These are phyloP conservation scores for Verticillium zaregamsianum DNA, from an alignment of 2,329 filamentous ascomycete genomes.

Conservation along the genomic window DNA sequence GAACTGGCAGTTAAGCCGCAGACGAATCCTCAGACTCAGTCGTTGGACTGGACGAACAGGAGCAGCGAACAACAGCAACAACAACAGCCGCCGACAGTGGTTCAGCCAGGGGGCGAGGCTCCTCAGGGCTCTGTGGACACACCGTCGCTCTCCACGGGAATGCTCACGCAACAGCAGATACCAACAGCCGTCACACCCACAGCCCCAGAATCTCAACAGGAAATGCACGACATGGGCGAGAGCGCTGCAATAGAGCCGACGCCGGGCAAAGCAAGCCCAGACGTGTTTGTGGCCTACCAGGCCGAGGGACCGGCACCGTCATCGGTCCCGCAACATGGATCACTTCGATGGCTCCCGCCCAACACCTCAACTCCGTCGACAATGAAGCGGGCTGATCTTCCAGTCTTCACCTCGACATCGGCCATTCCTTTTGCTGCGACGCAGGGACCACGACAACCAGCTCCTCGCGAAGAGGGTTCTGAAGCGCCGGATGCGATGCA, in stretches of 20 bases:
- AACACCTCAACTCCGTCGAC: slow-evolving; percentile 31
- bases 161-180: background rate
- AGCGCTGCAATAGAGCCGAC: slow-evolving; percentile 11
- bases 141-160: background rate
- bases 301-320: slow-evolving; percentile 46
- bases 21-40: background rate
- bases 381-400: slow-evolving; percentile 31
- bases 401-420: slow-evolving; percentile 35
- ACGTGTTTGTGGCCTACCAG: slow-evolving; percentile 51
- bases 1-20: background rate
- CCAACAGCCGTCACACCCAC: background rate
- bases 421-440: slow-evolving; percentile 43
- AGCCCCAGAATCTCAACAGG: background rate
- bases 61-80: background rate
- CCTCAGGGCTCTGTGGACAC: background rate
- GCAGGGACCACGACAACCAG: background rate
- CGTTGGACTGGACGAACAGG: background rate
- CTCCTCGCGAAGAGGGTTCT: background rate
- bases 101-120: background rate
- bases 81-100: background rate
- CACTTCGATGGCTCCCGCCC: slow-evolving; percentile 48
- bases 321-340: slow-evolving; percentile 30
- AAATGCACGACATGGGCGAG: background rate
- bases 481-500: background rate
- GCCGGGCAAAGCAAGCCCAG: slow-evolving; percentile 15